Evolutionary conservation across 495 filamentous ascomycete species (phyloP).

Genomic region (Aspergillus sclerotioniger): DNA sequence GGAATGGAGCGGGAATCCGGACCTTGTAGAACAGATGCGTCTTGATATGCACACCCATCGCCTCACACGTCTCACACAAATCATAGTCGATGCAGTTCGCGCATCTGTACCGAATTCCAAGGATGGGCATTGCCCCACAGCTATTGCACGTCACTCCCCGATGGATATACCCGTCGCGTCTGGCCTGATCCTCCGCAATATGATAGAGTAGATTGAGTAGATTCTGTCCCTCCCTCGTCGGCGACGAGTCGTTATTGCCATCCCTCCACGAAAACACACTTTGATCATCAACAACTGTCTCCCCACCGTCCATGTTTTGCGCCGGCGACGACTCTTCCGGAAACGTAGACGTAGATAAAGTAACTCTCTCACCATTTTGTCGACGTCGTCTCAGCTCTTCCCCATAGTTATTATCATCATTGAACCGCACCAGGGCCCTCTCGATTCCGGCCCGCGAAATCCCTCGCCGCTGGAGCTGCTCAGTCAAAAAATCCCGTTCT

Average conservation of each 20-base stretch:
- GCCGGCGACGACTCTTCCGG: conserved; percentile 48
- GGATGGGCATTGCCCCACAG: conserved; percentile 81
- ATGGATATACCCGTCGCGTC: conserved; percentile 84
- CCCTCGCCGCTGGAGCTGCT: conserved; percentile 42
- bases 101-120: conserved; percentile 87
- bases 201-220: conserved; percentile 70
- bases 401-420: conserved; percentile 43
- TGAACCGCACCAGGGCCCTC: conserved; percentile 40
- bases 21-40: conserved; percentile 97
- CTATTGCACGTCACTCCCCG: conserved; percentile 91
- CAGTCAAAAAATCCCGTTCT: conserved; percentile 39
- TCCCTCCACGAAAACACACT: conserved; percentile 58
- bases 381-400: conserved; percentile 44
- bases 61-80: conserved; percentile 85
- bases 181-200: conserved; percentile 79
- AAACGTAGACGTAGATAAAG: conserved; percentile 41
- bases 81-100: conserved; percentile 92
- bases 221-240: conserved; percentile 67
- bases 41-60: conserved; percentile 78
- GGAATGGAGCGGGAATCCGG: conserved; percentile 66
- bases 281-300: conserved; percentile 59
- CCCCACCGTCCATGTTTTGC: conserved; percentile 47
- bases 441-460: conserved; percentile 44
- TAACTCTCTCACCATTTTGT: conserved; percentile 43
- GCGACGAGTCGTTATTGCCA: conserved; percentile 50